These are phyloP conservation scores for Mentha longifolia DNA, from an alignment of 257 asterid species.

Conservation along the genomic window DNA sequence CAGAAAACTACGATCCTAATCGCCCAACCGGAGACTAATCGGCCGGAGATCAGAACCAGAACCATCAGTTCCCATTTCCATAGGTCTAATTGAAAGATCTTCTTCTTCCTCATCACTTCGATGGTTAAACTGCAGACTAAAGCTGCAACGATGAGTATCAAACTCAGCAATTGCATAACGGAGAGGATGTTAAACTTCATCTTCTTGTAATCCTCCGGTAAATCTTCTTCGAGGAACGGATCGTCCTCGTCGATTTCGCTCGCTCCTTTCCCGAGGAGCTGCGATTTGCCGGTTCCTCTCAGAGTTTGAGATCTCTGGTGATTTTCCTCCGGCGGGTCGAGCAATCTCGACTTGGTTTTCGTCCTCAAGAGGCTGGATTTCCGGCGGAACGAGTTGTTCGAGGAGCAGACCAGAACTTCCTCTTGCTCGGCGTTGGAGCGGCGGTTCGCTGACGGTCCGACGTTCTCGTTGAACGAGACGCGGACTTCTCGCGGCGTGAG, in stretches of 20 bases:
- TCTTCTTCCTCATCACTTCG: slow-evolving; percentile 32
- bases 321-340: slow-evolving; percentile 66
- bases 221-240: slow-evolving; percentile 74
- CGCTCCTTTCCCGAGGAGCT: slow-evolving; percentile 45
- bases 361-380: slow-evolving; percentile 56
- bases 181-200: slow-evolving; percentile 58
- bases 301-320: slow-evolving; percentile 45
- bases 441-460: slow-evolving; percentile 46
- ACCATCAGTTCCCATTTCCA: slow-evolving; percentile 93
- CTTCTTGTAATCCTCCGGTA: slow-evolving; percentile 73
- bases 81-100: slow-evolving; percentile 43
- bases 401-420: slow-evolving; percentile 61
- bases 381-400: slow-evolving; percentile 54
- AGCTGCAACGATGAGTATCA: slow-evolving; percentile 55
- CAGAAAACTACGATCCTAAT: slow-evolving; percentile 65
- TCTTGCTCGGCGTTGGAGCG: slow-evolving; percentile 58
- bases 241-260: slow-evolving; percentile 82
- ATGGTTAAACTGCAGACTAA: slow-evolving; percentile 59
- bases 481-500: slow-evolving; percentile 54
- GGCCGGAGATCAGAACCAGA: slow-evolving; percentile 75
- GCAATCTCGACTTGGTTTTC: slow-evolving; percentile 60
- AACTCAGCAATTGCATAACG: slow-evolving; percentile 58
- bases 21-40: slow-evolving; percentile 83
- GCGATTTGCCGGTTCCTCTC: slow-evolving; percentile 46
- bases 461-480: slow-evolving; percentile 50